Conservation (phyloP, 768 basidiomycete species). For the Lentinula lateritia region DNA sequence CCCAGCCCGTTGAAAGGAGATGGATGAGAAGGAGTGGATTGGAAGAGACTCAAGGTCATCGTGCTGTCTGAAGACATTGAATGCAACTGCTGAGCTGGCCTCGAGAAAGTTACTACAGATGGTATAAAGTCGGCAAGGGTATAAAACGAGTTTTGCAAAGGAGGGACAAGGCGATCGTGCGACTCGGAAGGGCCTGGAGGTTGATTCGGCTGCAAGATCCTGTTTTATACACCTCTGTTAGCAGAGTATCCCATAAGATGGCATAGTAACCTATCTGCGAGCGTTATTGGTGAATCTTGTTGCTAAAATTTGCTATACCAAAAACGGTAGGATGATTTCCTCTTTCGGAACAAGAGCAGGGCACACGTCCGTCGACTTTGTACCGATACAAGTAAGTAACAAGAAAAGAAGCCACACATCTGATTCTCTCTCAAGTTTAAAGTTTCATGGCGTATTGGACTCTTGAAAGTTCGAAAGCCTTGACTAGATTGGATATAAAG, state of each 20-base stretch:
- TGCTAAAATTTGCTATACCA: background rate
- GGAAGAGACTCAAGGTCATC: slow-evolving; percentile 3
- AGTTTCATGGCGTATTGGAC: no score
- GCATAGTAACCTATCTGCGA: background rate
- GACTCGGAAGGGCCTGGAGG: background rate
- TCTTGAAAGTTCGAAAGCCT: background rate
- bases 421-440: background rate
- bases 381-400: background rate
- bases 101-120: background rate
- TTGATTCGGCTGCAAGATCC: background rate
- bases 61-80: background rate
- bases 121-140: background rate
- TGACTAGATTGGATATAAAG: background rate
- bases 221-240: background rate
- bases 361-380: background rate
- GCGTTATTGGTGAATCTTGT: no score
- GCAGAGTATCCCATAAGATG: background rate
- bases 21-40: slow-evolving; percentile 4
- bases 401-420: background rate
- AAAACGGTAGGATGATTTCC: background rate
- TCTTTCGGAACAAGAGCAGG: background rate
- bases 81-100: background rate
- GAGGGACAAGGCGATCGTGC: background rate
- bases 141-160: background rate
- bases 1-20: slow-evolving; percentile 8